These are phyloP conservation scores for Conoideocrella luteorostrata DNA, from an alignment of 2,329 filamentous ascomycete species.

Conservation along the genomic window DNA sequence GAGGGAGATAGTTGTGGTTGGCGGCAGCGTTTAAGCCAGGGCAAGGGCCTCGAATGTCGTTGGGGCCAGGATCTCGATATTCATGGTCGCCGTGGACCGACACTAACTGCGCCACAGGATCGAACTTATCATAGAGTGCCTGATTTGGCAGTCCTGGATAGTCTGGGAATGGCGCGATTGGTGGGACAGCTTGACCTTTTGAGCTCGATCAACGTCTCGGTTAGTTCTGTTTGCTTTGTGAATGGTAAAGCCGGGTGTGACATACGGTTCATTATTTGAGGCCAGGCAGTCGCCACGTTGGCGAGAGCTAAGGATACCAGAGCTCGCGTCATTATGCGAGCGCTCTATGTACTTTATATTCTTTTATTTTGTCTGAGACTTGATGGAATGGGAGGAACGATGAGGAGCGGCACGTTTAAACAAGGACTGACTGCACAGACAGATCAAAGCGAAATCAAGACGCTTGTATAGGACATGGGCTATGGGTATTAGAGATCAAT, in stretches of 20 bases:
- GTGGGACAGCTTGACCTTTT: slow-evolving; percentile 5
- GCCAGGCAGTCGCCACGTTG: neutral
- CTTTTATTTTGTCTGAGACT: no score
- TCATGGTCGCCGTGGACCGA: slow-evolving; percentile 2
- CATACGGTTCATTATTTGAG: neutral
- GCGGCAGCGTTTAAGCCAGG: slow-evolving; percentile 27
- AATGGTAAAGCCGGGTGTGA: no score
- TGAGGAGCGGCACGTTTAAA: no score
- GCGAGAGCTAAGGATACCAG: neutral
- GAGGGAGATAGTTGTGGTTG: slow-evolving; percentile 27
- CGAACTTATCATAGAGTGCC: neutral
- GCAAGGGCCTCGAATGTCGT: slow-evolving; percentile 13
- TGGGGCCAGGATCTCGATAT: slow-evolving; percentile 1
- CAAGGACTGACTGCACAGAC: no score
- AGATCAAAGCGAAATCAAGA: no score
- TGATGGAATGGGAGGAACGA: no score
- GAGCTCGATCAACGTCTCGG: no score
- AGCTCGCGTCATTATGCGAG: neutral
- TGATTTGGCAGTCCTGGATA: slow-evolving; percentile 4
- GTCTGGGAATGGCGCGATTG: slow-evolving; percentile 3
- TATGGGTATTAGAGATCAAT: no score
- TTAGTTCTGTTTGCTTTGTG: no score
- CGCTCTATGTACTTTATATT: no score
- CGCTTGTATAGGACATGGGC: no score
- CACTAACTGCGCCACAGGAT: neutral